Percentiles rank a stretch among this genome's conserved stretches.
phyloP scores from a whole-genome alignment of 805 yeast species.

The Teunomyces cretensis region DNA sequence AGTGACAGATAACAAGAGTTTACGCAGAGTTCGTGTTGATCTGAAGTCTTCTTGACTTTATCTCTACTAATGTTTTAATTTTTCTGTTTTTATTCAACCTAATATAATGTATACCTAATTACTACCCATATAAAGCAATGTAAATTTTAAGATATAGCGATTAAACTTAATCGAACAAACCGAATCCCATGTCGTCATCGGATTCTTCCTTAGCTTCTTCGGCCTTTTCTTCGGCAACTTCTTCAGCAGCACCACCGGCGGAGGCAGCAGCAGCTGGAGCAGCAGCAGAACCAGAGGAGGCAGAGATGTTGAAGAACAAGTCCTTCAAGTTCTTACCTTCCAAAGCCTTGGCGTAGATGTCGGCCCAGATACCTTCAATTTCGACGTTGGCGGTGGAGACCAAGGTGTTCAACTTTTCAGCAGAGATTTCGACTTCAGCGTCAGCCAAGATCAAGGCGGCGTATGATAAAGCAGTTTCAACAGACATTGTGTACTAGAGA shows the following conservation, averaged over 20 bases:
- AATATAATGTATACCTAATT: not conserved
- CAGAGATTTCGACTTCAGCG: conserved; percentile 45
- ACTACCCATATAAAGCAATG: conserved; percentile 1
- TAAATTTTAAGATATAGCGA: conserved; percentile 4
- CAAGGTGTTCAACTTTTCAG: conserved; percentile 46
- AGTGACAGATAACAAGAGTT: too few species aligned
- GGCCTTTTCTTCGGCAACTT: conserved; percentile 24
- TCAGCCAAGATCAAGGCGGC: conserved; percentile 52
- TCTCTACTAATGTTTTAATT: not conserved
- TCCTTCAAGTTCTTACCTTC: conserved; percentile 48
- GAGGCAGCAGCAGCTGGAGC: conserved; percentile 35
- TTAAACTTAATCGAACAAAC: conserved; percentile 41
- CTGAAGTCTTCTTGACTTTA: not conserved
- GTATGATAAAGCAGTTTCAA: conserved; percentile 50
- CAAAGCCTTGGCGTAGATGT: conserved; percentile 48
- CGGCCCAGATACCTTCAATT: conserved; percentile 48
- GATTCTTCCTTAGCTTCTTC: conserved; percentile 36
- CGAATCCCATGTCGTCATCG: conserved; percentile 45
- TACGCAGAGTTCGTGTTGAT: not conserved
- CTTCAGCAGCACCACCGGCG: conserved; percentile 35
- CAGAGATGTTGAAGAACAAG: conserved; percentile 48
- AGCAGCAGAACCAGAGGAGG: conserved; percentile 46
- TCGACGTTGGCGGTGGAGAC: conserved; percentile 43
- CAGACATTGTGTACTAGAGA: conserved; percentile 49
- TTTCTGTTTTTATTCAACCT: conserved; percentile 7